These are phyloP conservation scores for Gnaphalium uliginosum DNA, from an alignment of 129 eudicot genomes.

Conservation along the genomic window DNA sequence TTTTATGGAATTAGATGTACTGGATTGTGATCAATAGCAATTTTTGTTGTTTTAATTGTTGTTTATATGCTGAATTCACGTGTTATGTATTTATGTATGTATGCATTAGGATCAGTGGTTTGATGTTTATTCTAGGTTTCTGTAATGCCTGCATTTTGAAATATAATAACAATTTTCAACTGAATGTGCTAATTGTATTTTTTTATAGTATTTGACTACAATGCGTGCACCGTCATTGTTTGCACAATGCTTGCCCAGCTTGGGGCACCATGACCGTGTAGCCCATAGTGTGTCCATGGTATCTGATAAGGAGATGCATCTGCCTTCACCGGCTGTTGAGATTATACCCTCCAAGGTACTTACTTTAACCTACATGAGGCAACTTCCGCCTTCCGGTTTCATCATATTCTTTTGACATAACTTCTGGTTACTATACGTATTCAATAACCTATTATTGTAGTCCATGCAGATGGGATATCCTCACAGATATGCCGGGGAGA, in stretches of 20 bases:
- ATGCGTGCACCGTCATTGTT: constrained; percentile 74
- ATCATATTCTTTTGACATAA: background rate
- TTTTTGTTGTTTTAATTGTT: background rate
- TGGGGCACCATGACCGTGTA: constrained; percentile 55
- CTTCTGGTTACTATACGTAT: background rate
- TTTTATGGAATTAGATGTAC: too few relatives aligned
- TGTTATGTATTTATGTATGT: too few relatives aligned
- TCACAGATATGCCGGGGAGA: constrained; percentile 55
- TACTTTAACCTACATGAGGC: background rate
- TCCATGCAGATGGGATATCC: constrained; percentile 51
- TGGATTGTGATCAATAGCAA: background rate
- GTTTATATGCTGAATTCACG: too few relatives aligned
- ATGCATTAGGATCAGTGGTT: too few relatives aligned
- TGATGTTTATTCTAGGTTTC: too few relatives aligned
- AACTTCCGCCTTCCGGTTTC: background rate
- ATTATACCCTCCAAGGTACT: constrained; percentile 72
- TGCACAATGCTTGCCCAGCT: constrained; percentile 67
- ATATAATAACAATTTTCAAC: too few relatives aligned
- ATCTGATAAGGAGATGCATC: constrained; percentile 58
- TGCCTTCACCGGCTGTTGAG: constrained; percentile 69
- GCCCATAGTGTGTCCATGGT: constrained; percentile 42
- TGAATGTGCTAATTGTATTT: background rate
- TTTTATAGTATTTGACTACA: constrained; percentile 10
- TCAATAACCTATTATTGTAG: background rate
- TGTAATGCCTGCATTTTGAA: too few relatives aligned